Evolutionary conservation across 2,329 filamentous ascomycete genomes (phyloP).

Genomic region (Fusarium verticillioides): DNA sequence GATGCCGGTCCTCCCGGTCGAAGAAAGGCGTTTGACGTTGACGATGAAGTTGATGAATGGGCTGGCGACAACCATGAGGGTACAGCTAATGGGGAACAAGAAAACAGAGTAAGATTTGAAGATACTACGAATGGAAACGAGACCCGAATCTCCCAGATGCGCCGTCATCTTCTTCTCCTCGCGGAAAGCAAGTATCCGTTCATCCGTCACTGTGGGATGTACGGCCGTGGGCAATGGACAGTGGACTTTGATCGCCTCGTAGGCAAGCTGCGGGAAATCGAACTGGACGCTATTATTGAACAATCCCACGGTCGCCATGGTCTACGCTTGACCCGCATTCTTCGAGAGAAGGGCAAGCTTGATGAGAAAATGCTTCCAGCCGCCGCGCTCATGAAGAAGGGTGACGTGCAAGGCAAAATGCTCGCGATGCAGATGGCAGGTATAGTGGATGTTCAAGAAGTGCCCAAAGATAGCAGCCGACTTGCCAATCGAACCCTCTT

Average conservation of each 20-base stretch:
- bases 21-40: conserved; percentile 33
- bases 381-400: conserved; percentile 83
- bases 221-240: conserved; percentile 79
- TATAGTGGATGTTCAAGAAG: conserved; percentile 91
- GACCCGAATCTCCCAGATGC: conserved; percentile 68
- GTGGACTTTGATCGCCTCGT: conserved; percentile 84
- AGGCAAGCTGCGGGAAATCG: conserved; percentile 75
- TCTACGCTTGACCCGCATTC: conserved; percentile 84
- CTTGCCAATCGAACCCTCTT: conserved; percentile 87
- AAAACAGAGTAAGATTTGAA: conserved; percentile 63
- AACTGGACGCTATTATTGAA: conserved; percentile 84
- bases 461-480: conserved; percentile 86
- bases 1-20: conserved; percentile 45
- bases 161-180: conserved; percentile 78
- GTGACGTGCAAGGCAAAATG: conserved; percentile 86
- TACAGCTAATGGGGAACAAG: conserved; percentile 50
- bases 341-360: conserved; percentile 89
- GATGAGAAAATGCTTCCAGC: conserved; percentile 90
- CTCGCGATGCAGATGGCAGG: conserved; percentile 87
- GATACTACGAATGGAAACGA: conserved; percentile 55
- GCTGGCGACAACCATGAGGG: conserved; percentile 47
- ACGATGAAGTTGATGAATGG: conserved; percentile 50
- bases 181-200: conserved; percentile 76
- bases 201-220: conserved; percentile 71
- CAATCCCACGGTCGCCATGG: conserved; percentile 81